These are phyloP conservation scores for Cyberlindnera subsufficiens DNA, from an alignment of 805 yeast species.

Conservation along the genomic window DNA sequence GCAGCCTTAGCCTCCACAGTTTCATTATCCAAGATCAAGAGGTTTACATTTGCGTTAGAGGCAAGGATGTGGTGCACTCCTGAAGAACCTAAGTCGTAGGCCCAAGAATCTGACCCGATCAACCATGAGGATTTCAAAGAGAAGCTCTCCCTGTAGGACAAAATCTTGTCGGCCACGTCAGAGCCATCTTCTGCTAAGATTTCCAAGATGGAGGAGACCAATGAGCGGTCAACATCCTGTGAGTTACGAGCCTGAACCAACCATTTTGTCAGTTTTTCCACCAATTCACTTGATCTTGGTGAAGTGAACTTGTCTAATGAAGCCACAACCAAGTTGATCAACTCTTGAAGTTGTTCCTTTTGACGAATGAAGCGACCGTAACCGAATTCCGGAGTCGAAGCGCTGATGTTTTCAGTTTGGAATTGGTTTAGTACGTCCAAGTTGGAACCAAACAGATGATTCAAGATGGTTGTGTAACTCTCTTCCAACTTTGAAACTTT, in stretches of 20 bases:
- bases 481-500: constrained; percentile 56
- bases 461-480: constrained; percentile 69
- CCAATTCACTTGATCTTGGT: constrained; percentile 40
- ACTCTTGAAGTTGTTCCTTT: constrained; percentile 39
- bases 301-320: constrained; percentile 36
- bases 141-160: constrained; percentile 42
- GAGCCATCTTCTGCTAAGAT: constrained; percentile 36
- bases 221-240: constrained; percentile 1
- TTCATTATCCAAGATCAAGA: constrained; percentile 83
- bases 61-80: constrained; percentile 84
- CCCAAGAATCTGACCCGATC: constrained; percentile 93
- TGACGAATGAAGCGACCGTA: constrained; percentile 66
- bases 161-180: constrained; percentile 37
- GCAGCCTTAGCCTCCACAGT: constrained; percentile 42
- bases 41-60: constrained; percentile 70
- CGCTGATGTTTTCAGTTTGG: constrained; percentile 35
- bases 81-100: constrained; percentile 85
- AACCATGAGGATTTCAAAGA: constrained; percentile 62
- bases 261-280: constrained; percentile 66
- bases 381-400: constrained; percentile 79
- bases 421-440: constrained; percentile 59
- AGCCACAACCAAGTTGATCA: constrained; percentile 22
- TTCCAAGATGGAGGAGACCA: constrained; percentile 26
- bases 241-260: constrained; percentile 42
- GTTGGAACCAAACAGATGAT: constrained; percentile 55